A percentile compares a stretch with the other conserved stretches of the same genome.
phyloP scores from a whole-genome alignment of 2,329 filamentous ascomycete genomes.

The Septoria petroselini region DNA sequence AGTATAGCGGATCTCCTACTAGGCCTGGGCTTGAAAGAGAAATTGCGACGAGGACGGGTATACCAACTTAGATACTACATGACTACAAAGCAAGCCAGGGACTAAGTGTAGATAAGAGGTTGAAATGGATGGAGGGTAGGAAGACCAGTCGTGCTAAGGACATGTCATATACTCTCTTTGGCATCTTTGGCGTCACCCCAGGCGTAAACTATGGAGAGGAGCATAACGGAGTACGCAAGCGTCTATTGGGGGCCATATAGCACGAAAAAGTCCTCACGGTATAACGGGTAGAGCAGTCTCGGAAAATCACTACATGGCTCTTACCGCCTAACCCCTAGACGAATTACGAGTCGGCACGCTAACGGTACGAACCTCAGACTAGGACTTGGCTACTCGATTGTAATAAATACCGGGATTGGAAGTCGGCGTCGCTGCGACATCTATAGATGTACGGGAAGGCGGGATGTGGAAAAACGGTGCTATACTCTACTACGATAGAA shows the following conservation, averaged over 20 bases:
- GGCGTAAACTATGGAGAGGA: conserved; percentile 23
- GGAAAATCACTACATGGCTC: conserved; percentile 23
- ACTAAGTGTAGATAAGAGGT: conserved; percentile 17
- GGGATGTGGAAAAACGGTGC: conserved; percentile 30
- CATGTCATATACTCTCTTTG: conserved; percentile 24
- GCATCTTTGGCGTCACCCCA: conserved; percentile 21
- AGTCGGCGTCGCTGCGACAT: conserved; percentile 13
- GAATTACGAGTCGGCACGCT: conserved; percentile 20
- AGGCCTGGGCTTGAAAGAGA: conserved; percentile 12
- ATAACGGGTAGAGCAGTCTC: conserved; percentile 16
- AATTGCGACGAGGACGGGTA: conserved; percentile 16
- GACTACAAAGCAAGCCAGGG: conserved; percentile 11
- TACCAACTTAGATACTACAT: conserved; percentile 19
- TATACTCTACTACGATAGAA: conserved; percentile 25
- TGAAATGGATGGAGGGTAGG: conserved; percentile 25
- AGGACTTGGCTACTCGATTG: conserved; percentile 22
- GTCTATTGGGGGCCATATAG: conserved; percentile 11
- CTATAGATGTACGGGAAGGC: conserved; percentile 25
- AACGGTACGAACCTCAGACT: conserved; percentile 10
- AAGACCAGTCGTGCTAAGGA: conserved; percentile 21
- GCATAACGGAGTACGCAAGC: conserved; percentile 15
- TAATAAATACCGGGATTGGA: conserved; percentile 22
- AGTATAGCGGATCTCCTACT: neutral
- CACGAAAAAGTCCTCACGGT: too few species aligned
- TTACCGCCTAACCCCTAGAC: conserved; percentile 24